These are phyloP conservation scores for Meyerozyma carpophila DNA, from an alignment of 1,139 yeast species.

Conservation along the genomic window DNA sequence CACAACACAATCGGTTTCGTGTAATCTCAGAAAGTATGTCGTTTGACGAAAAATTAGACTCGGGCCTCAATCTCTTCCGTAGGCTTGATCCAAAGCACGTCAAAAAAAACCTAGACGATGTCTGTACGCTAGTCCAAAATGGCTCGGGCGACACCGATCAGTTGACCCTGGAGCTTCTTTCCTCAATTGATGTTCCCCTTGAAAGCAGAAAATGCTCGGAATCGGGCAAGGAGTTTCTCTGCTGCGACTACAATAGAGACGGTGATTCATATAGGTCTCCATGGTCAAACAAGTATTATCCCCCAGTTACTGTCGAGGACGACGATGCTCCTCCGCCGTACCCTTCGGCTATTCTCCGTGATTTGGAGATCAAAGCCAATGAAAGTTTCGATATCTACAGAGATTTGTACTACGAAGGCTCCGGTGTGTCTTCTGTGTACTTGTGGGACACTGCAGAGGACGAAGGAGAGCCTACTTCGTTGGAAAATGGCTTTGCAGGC, in stretches of 20 bases:
- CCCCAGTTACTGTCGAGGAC: constrained; percentile 43
- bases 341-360: constrained; percentile 65
- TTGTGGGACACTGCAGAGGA: constrained; percentile 76
- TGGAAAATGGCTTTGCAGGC: constrained; percentile 69
- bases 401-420: constrained; percentile 93
- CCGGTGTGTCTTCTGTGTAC: constrained; percentile 79
- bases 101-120: constrained; percentile 52
- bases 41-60: constrained; percentile 67
- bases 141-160: constrained; percentile 30
- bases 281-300: constrained; percentile 79
- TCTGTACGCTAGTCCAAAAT: constrained; percentile 70
- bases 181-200: constrained; percentile 86
- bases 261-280: constrained; percentile 93
- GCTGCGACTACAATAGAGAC: constrained; percentile 94
- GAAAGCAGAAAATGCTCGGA: constrained; percentile 49
- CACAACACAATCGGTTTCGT: background rate
- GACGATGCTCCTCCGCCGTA: constrained; percentile 62
- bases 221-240: constrained; percentile 63
- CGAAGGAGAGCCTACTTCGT: constrained; percentile 33
- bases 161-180: constrained; percentile 78
- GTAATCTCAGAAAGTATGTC: background rate
- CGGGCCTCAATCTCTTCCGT: constrained; percentile 81
- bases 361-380: constrained; percentile 76
- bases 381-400: constrained; percentile 90
- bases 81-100: constrained; percentile 78